phyloP scores from a whole-genome alignment of 176 grass and related monocot genomes.

The Aegilops tauschii region DNA sequence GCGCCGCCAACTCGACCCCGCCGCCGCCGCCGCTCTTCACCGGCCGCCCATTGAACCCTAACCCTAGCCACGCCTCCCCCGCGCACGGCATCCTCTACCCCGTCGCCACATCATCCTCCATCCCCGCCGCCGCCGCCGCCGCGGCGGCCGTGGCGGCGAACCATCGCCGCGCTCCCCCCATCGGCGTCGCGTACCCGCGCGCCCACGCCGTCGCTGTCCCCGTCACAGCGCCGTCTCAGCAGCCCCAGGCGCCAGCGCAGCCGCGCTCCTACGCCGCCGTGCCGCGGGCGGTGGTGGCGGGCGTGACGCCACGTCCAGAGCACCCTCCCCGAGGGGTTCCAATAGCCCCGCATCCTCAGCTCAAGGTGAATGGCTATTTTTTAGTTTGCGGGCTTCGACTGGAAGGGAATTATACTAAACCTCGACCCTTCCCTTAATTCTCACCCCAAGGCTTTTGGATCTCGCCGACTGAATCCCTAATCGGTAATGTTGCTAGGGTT shows the following conservation, averaged over 20 bases:
- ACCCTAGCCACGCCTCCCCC: slow-evolving; percentile 23
- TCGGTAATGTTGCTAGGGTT: not conserved
- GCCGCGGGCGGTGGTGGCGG: slow-evolving; percentile 20
- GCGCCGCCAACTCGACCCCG: not conserved
- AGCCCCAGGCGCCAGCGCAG: slow-evolving; percentile 21
- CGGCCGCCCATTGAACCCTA: slow-evolving; percentile 42
- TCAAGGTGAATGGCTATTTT: slow-evolving; percentile 43
- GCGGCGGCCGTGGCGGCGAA: not conserved
- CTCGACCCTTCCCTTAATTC: not conserved
- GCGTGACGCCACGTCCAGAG: slow-evolving; percentile 14
- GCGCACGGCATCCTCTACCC: slow-evolving; percentile 40
- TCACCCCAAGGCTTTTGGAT: not conserved
- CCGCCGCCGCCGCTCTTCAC: slow-evolving; percentile 25
- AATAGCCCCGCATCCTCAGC: slow-evolving; percentile 35
- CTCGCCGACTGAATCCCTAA: not conserved
- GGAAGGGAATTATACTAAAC: not conserved
- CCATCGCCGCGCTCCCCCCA: slow-evolving; percentile 15
- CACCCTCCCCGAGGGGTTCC: slow-evolving; percentile 41
- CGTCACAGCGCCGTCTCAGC: slow-evolving; percentile 1
- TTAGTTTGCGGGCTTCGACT: not conserved
- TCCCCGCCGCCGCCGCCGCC: not conserved
- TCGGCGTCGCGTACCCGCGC: slow-evolving; percentile 22
- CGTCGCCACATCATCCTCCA: slow-evolving; percentile 4
- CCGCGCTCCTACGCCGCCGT: slow-evolving; percentile 19
- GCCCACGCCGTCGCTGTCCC: slow-evolving; percentile 43